Evolutionary conservation across 805 yeast species (phyloP).

Genomic region (Candida ortonii): DNA sequence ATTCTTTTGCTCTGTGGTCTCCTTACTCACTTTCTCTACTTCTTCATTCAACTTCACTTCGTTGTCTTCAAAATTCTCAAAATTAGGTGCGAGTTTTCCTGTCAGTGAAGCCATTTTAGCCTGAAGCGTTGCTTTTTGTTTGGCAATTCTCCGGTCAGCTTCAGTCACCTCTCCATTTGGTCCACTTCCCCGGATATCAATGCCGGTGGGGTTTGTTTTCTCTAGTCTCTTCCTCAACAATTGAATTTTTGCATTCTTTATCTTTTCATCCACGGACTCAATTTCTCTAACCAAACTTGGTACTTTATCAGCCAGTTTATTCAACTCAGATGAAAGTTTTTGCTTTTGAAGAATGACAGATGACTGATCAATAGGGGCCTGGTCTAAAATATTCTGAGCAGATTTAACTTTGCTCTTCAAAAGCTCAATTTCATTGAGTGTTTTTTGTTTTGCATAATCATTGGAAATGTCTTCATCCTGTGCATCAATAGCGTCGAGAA

Average conservation of each 20-base stretch:
- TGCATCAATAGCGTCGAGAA: constrained; percentile 69
- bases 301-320: constrained; percentile 63
- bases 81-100: constrained; percentile 56
- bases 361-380: constrained; percentile 23
- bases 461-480: constrained; percentile 48
- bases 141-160: constrained; percentile 74
- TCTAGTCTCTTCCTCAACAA: constrained; percentile 53
- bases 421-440: constrained; percentile 56
- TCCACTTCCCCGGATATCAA: constrained; percentile 75
- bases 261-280: constrained; percentile 60
- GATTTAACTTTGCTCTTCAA: constrained; percentile 59
- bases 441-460: constrained; percentile 33
- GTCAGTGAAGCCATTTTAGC: constrained; percentile 93
- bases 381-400: constrained; percentile 39
- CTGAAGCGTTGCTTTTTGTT: constrained; percentile 70
- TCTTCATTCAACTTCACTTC: constrained; percentile 55
- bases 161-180: constrained; percentile 85
- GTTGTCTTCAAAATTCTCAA: constrained; percentile 49
- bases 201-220: constrained; percentile 64
- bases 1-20: constrained; percentile 52
- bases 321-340: constrained; percentile 55
- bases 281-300: constrained; percentile 69
- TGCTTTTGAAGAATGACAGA: constrained; percentile 45
- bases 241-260: constrained; percentile 64
- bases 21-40: constrained; percentile 47